These are phyloP conservation scores for Mortierella sp. DNA, from an alignment of 371 early-diverging fungal genomes.

Conservation along the genomic window DNA sequence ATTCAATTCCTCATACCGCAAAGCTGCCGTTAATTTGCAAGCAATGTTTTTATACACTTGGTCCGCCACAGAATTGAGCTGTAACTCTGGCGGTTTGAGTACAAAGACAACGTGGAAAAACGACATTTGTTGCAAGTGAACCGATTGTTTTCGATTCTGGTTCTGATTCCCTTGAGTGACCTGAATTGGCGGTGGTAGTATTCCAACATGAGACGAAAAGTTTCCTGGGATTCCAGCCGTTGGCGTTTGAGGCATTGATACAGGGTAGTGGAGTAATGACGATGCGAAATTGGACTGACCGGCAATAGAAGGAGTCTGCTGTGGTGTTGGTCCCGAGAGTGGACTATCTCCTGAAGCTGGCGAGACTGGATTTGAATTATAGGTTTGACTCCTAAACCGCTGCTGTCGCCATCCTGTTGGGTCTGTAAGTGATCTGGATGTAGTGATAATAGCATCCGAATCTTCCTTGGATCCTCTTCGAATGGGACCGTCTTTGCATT, in stretches of 20 bases:
- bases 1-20: conserved; percentile 86
- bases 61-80: conserved; percentile 72
- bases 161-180: conserved; percentile 25
- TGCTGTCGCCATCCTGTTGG: conserved; percentile 42
- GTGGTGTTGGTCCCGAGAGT: conserved; percentile 28
- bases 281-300: conserved; percentile 30
- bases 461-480: conserved; percentile 47
- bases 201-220: conserved; percentile 21
- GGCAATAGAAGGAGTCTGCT: conserved; percentile 31
- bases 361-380: conserved; percentile 31
- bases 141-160: conserved; percentile 25
- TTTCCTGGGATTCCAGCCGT: conserved; percentile 26
- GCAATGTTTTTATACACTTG: conserved; percentile 81
- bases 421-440: conserved; percentile 40
- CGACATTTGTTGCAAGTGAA: conserved; percentile 68
- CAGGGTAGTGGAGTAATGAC: conserved; percentile 42
- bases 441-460: not conserved
- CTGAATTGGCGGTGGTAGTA: conserved; percentile 37
- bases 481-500: conserved; percentile 11
- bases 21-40: conserved; percentile 77
- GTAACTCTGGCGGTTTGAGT: conserved; percentile 67
- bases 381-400: conserved; percentile 49
- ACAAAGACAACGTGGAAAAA: conserved; percentile 90
- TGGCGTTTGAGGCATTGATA: conserved; percentile 53
- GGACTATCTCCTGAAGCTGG: conserved; percentile 35